Evolutionary conservation across 2,329 filamentous ascomycete species (phyloP).

Genomic region (Penicillium freii): DNA sequence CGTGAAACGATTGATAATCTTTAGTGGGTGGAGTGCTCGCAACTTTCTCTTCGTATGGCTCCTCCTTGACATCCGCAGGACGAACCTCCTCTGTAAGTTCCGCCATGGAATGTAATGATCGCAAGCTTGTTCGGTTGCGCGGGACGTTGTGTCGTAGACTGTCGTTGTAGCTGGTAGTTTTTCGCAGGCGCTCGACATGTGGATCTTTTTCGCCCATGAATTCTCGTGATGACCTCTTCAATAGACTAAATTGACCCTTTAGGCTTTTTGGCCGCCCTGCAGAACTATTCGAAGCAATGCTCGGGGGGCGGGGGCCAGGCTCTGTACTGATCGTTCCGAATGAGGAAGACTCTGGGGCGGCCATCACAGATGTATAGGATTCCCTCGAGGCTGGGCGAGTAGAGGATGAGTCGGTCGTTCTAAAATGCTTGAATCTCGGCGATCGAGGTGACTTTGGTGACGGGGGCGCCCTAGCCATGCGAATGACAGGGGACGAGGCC

Average conservation of each 20-base stretch:
- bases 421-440: conserved; percentile 47
- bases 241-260: conserved; percentile 34
- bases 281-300: conserved; percentile 42
- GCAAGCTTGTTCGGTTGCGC: conserved; percentile 39
- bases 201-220: conserved; percentile 38
- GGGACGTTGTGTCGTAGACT: conserved; percentile 34
- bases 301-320: conserved; percentile 39
- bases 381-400: conserved; percentile 37
- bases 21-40: conserved; percentile 25
- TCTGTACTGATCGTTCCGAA: conserved; percentile 44
- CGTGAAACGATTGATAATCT: conserved; percentile 39
- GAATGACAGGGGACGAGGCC: conserved; percentile 67
- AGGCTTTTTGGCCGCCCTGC: conserved; percentile 38
- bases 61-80: conserved; percentile 20
- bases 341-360: conserved; percentile 33
- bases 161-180: conserved; percentile 36
- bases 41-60: conserved; percentile 17
- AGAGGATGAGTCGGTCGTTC: conserved; percentile 41
- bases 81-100: conserved; percentile 42
- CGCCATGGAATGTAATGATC: conserved; percentile 44
- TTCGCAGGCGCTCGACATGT: conserved; percentile 34
- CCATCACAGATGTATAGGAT: conserved; percentile 38
- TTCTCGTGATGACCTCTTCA: conserved; percentile 40
- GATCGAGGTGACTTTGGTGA: conserved; percentile 61
- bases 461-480: conserved; percentile 77